These are phyloP conservation scores for Globisporangium parvum DNA, from an alignment of 352 stramenopile genomes.

Conservation along the genomic window DNA sequence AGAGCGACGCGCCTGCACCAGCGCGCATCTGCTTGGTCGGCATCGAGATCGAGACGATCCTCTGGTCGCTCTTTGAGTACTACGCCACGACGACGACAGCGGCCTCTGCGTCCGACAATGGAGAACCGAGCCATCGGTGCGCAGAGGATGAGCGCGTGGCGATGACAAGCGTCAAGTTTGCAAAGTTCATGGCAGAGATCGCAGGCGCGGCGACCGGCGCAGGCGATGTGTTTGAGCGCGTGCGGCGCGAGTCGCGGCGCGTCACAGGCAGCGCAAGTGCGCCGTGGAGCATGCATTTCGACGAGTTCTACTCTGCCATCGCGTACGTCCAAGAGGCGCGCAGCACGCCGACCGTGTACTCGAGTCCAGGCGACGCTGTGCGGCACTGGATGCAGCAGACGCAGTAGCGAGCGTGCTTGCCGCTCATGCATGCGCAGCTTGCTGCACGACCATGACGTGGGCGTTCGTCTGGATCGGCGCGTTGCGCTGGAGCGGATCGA, in stretches of 20 bases:
- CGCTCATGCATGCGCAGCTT: not conserved
- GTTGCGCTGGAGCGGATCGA: conserved; percentile 28
- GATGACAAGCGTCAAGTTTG: conserved; percentile 47
- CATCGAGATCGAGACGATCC: conserved; percentile 54
- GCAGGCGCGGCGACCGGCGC: conserved; percentile 24
- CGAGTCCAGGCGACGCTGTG: conserved; percentile 49
- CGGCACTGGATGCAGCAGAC: conserved; percentile 72
- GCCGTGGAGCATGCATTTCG: conserved; percentile 36
- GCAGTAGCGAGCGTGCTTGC: conserved; percentile 21
- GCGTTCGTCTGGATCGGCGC: conserved; percentile 52
- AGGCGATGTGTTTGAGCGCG: conserved; percentile 38
- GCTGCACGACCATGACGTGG: conserved; percentile 46
- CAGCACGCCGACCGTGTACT: conserved; percentile 23
- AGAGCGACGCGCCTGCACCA: conserved; percentile 34
- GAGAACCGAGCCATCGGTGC: conserved; percentile 1
- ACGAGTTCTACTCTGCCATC: conserved; percentile 72
- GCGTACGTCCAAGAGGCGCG: conserved; percentile 45
- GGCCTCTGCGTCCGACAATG: not conserved
- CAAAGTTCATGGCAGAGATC: conserved; percentile 68
- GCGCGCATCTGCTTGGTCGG: conserved; percentile 56
- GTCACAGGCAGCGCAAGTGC: not conserved
- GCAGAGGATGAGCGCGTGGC: conserved; percentile 29
- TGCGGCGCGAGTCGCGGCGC: conserved; percentile 28
- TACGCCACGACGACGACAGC: conserved; percentile 36
- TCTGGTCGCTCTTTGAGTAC: conserved; percentile 82